Conservation (phyloP, 768 basidiomycete genomes). For the Neoboletus magnificus region DNA sequence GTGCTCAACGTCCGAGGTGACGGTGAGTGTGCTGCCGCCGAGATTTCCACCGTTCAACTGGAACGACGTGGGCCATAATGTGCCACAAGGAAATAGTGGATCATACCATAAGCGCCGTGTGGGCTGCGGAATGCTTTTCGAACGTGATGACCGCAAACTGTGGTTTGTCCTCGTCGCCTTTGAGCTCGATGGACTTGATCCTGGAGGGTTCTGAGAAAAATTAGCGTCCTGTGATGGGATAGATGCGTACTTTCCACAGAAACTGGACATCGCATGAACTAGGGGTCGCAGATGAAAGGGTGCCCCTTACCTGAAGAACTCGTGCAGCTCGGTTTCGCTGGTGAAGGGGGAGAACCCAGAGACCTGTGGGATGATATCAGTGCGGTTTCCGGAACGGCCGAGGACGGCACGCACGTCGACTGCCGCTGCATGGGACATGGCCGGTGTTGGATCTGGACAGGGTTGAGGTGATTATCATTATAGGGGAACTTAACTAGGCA, state of each 20-base stretch:
- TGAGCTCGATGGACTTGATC: slow-evolving; percentile 63
- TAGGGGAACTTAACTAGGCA: background rate
- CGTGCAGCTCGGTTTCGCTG: slow-evolving; percentile 61
- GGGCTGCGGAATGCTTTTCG: slow-evolving; percentile 78
- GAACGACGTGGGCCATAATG: background rate
- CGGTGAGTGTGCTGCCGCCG: slow-evolving; percentile 64
- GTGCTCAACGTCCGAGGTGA: slow-evolving; percentile 66
- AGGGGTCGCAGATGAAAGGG: background rate
- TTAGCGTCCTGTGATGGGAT: background rate
- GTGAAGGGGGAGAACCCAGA: slow-evolving; percentile 66
- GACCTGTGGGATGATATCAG: slow-evolving; percentile 46
- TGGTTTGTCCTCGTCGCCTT: slow-evolving; percentile 37
- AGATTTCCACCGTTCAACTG: slow-evolving; percentile 76
- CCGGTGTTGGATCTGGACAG: background rate
- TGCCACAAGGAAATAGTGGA: accelerated
- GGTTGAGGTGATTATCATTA: background rate
- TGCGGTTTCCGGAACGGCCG: background rate
- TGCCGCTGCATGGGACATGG: slow-evolving; percentile 25
- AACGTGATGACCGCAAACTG: slow-evolving; percentile 72
- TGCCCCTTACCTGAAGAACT: slow-evolving; percentile 72
- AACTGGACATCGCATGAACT: slow-evolving; percentile 41
- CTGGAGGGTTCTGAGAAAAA: slow-evolving; percentile 33
- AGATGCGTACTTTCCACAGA: slow-evolving; percentile 75
- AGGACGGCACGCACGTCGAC: slow-evolving; percentile 35
- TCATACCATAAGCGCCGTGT: slow-evolving; percentile 78